A percentile compares a stretch with the other conserved stretches of the same genome.
phyloP scores from a whole-genome alignment of 1,284 basidiomycete species.

The Agroathelia rolfsii region DNA sequence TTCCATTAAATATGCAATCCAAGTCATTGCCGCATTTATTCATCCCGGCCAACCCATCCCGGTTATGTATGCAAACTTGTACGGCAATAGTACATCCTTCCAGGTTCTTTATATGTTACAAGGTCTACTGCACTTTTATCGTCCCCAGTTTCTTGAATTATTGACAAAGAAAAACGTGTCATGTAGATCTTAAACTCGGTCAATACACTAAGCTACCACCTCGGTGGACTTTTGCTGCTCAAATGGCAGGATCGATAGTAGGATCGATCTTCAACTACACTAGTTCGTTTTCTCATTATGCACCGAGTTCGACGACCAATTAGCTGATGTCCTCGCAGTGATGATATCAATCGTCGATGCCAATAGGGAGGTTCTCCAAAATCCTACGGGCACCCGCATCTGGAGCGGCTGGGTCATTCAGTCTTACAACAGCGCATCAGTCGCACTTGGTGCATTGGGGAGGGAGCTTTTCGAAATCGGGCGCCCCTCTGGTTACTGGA shows the following conservation, averaged over 20 bases:
- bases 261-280: slow-evolving; percentile 18
- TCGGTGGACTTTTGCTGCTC: slow-evolving; percentile 48
- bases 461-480: slow-evolving; percentile 43
- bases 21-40: slow-evolving; percentile 53
- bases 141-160: too few relatives aligned
- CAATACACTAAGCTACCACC: slow-evolving; percentile 62
- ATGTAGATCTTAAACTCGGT: too few relatives aligned
- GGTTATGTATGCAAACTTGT: slow-evolving; percentile 46
- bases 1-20: slow-evolving; percentile 41
- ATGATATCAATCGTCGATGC: slow-evolving; percentile 46
- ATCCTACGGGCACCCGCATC: slow-evolving; percentile 43
- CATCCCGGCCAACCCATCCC: slow-evolving; percentile 53
- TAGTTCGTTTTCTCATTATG: too few relatives aligned
- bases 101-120: slow-evolving; percentile 48
- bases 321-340: too few relatives aligned
- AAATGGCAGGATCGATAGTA: too few relatives aligned
- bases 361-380: slow-evolving; percentile 41
- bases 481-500: slow-evolving; percentile 45
- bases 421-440: slow-evolving; percentile 48
- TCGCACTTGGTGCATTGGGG: slow-evolving; percentile 58
- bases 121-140: too few relatives aligned
- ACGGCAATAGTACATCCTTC: slow-evolving; percentile 50
- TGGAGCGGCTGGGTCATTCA: slow-evolving; percentile 49
- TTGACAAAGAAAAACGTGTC: too few relatives aligned
- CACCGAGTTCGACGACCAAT: too few relatives aligned